Percentiles rank a stretch among this genome's conserved stretches.
These are phyloP conservation scores for Leishmania braziliensis DNA, from an alignment of 208 protist species.

Conservation along the genomic window DNA sequence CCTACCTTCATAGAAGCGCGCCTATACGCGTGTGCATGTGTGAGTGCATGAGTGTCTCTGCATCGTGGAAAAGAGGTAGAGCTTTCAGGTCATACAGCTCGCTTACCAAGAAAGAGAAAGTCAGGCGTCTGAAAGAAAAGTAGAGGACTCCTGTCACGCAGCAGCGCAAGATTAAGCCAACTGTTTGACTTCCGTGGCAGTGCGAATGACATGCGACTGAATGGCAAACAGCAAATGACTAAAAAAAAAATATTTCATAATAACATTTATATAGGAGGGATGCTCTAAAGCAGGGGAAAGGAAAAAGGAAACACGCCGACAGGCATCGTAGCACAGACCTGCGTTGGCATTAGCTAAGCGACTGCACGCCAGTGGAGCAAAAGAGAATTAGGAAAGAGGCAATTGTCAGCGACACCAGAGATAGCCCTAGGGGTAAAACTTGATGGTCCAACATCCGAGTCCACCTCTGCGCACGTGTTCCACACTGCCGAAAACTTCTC, in stretches of 20 bases:
- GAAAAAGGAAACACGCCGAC: background rate
- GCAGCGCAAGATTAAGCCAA: background rate
- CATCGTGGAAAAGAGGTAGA: background rate
- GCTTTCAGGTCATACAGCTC: background rate
- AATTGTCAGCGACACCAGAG: background rate
- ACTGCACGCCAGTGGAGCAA: background rate
- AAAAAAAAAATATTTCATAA: background rate
- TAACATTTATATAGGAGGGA: background rate
- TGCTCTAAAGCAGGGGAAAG: background rate
- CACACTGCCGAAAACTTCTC: background rate
- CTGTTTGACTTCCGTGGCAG: background rate
- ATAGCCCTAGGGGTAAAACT: background rate
- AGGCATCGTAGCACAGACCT: conserved; percentile 1
- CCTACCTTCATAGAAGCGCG: too few species aligned
- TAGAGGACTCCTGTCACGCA: background rate
- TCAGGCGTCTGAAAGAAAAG: background rate
- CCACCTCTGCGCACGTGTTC: background rate
- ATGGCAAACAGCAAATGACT: background rate
- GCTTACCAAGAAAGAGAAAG: background rate
- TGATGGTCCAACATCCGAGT: background rate
- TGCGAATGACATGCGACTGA: background rate
- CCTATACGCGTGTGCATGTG: background rate
- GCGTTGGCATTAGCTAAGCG: conserved; percentile 1
- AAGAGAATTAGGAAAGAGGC: background rate
- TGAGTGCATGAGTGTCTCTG: background rate